Conservation (phyloP, 163 green algal genomes). For the Volvox carteri region DNA sequence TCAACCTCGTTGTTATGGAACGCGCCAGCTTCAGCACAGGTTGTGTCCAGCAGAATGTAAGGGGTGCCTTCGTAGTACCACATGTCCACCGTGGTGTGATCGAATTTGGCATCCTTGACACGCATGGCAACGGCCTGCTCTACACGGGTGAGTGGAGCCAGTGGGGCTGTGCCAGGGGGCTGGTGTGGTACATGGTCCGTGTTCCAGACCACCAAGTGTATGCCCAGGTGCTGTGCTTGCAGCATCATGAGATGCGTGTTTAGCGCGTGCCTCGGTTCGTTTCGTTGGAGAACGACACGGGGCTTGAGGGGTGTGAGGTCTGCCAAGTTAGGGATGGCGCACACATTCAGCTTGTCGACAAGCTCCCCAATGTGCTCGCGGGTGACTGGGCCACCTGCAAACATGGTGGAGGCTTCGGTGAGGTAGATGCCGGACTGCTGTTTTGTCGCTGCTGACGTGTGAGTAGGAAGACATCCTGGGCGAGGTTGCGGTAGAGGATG, state of each 20-base stretch:
- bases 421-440: not conserved
- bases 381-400: not conserved
- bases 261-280: no score
- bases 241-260: no score
- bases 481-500: no score
- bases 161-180: not conserved
- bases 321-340: not conserved
- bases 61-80: no score
- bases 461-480: no score
- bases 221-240: no score
- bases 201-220: not conserved
- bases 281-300: not conserved
- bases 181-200: not conserved
- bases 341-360: not conserved
- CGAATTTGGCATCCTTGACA: no score
- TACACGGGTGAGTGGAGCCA: no score
- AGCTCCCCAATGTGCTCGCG: no score
- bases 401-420: not conserved
- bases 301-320: not conserved
- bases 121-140: no score
- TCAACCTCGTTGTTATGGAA: constrained; percentile 6
- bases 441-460: not conserved
- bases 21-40: no score
- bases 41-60: no score
- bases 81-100: not conserved